phyloP scores from a whole-genome alignment of 495 filamentous ascomycete genomes.

The Penicillium ochrochloron region DNA sequence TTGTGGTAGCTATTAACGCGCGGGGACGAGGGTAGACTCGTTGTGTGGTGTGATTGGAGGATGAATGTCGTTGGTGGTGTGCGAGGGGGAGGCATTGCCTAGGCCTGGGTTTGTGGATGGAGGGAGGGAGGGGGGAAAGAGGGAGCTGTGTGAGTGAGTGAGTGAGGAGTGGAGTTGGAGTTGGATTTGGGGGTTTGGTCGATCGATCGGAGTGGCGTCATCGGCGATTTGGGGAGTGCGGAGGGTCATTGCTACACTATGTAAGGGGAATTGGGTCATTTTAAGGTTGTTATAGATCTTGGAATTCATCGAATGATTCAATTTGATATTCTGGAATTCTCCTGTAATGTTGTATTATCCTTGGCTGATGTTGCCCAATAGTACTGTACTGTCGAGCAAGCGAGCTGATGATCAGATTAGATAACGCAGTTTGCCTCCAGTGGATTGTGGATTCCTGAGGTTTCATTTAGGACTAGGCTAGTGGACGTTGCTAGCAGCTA shows the following conservation, averaged over 20 bases:
- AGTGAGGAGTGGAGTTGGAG: constrained; percentile 13
- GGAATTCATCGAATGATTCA: neutral
- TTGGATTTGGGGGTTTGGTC: constrained; percentile 19
- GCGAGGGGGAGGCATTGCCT: constrained; percentile 29
- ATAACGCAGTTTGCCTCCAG: constrained; percentile 22
- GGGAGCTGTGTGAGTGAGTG: constrained; percentile 12
- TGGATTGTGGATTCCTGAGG: neutral
- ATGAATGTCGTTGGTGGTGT: constrained; percentile 9
- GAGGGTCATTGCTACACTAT: neutral
- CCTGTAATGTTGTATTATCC: neutral
- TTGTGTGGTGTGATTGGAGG: neutral
- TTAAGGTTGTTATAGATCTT: neutral
- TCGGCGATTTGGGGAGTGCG: constrained; percentile 1
- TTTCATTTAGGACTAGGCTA: neutral
- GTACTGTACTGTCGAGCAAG: neutral
- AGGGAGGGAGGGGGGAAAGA: neutral
- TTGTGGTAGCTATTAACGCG: constrained; percentile 11
- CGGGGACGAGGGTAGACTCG: constrained; percentile 4
- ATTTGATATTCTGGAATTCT: neutral
- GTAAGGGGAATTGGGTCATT: neutral
- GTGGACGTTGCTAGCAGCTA: neutral
- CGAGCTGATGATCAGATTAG: constrained; percentile 38
- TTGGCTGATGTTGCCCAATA: too few relatives aligned
- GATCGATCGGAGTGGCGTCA: constrained; percentile 28
- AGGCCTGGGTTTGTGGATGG: constrained; percentile 7